Evolutionary conservation across 139 green algal species (phyloP).

Genomic region (Zygnema circumcarinatum): DNA sequence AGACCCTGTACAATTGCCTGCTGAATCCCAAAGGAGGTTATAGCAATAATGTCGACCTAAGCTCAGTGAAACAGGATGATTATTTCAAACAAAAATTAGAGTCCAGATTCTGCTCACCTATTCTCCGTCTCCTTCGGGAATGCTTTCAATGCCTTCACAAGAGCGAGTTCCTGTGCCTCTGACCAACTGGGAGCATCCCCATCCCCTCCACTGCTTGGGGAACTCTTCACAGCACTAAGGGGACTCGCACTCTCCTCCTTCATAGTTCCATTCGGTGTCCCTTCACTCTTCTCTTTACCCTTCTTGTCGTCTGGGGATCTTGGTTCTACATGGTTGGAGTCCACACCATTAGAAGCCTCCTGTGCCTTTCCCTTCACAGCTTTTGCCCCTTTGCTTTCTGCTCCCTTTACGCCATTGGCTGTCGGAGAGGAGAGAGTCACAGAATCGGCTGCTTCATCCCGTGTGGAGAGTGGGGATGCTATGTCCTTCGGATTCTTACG

Average conservation of each 20-base stretch:
- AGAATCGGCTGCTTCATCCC: constrained; percentile 6
- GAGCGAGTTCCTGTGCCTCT: constrained; percentile 81
- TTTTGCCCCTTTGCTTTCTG: neutral
- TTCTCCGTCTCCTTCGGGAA: constrained; percentile 80
- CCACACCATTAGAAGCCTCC: neutral
- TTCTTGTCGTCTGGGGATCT: neutral
- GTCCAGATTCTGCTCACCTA: constrained; percentile 62
- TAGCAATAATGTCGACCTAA: too few relatives aligned
- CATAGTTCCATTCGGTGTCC: neutral
- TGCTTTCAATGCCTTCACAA: constrained; percentile 91
- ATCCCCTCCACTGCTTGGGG: constrained; percentile 35
- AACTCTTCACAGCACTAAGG: too few relatives aligned
- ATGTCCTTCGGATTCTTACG: constrained; percentile 45
- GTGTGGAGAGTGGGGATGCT: constrained; percentile 12
- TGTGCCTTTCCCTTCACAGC: neutral
- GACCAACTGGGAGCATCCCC: constrained; percentile 67
- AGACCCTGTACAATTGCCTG: too few relatives aligned
- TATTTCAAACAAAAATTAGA: too few relatives aligned
- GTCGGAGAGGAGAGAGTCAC: neutral
- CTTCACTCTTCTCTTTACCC: neutral
- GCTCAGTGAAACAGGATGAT: neutral
- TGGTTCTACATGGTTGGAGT: neutral
- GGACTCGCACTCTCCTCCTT: neutral
- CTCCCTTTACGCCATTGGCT: neutral
- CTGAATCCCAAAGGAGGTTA: too few relatives aligned